Evolutionary conservation across 257 asterid genomes (phyloP).

Genomic region (Jaltomata sinuosa): DNA sequence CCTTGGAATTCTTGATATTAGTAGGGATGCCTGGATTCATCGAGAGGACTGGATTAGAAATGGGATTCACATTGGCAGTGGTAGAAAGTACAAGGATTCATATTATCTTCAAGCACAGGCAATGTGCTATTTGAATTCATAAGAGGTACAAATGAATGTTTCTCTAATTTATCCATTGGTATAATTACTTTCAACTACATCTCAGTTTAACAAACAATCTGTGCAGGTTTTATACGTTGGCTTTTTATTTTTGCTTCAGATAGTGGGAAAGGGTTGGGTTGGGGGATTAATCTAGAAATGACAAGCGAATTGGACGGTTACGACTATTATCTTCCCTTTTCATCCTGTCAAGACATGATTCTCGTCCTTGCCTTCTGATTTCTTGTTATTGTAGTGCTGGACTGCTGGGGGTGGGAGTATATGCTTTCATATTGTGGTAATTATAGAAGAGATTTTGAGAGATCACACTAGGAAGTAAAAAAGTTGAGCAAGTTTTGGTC

Average conservation of each 20-base stretch:
- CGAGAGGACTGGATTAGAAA: slow-evolving; percentile 84
- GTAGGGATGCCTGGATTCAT: slow-evolving; percentile 90
- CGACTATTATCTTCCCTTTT: neutral
- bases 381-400: neutral
- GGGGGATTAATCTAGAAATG: neutral
- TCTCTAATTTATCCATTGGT: neutral
- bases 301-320: neutral
- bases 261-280: neutral
- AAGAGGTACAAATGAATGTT: neutral
- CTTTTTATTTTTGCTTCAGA: neutral
- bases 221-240: neutral
- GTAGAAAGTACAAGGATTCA: slow-evolving; percentile 90
- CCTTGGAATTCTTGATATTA: slow-evolving; percentile 72
- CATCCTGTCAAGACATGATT: neutral
- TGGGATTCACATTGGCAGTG: slow-evolving; percentile 71
- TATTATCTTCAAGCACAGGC: slow-evolving; percentile 86
- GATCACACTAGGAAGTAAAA: neutral
- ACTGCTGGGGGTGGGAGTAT: neutral
- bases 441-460: neutral
- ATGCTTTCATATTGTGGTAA: neutral
- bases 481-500: neutral
- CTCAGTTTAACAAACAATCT: neutral
- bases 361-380: neutral
- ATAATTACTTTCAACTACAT: slow-evolving; percentile 10
- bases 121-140: slow-evolving; percentile 70